phyloP scores from a whole-genome alignment of 257 asterid genomes.

The Fraxinus cuspidata region DNA sequence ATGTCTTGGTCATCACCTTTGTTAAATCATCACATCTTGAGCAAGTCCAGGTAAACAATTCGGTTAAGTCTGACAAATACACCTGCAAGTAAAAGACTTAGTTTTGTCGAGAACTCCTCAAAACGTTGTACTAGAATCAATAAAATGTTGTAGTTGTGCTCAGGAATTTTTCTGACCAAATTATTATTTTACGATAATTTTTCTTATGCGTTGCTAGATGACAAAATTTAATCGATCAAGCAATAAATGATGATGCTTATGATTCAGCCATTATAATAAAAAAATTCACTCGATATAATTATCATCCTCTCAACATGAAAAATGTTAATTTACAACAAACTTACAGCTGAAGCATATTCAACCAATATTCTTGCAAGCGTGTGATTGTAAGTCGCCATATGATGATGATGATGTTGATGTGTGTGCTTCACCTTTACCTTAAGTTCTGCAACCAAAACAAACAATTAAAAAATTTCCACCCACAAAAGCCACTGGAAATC shows the following conservation, averaged over 20 bases:
- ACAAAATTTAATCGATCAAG: conserved; percentile 17
- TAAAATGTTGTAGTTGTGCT: background rate
- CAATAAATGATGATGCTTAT: background rate
- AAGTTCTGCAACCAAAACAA: conserved; percentile 52
- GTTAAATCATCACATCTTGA: conserved; percentile 82
- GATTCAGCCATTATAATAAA: background rate
- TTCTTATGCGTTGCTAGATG: background rate
- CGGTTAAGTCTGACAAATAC: conserved; percentile 79
- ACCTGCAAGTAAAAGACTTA: conserved; percentile 55
- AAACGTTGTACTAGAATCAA: conserved; percentile 10
- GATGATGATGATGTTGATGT: conserved; percentile 34
- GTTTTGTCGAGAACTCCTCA: conserved; percentile 7
- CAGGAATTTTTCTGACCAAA: background rate
- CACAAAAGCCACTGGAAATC: background rate
- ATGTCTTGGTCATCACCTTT: conserved; percentile 45
- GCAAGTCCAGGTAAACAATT: conserved; percentile 95
- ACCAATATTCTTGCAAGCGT: conserved; percentile 80
- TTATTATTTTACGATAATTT: background rate
- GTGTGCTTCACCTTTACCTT: conserved; percentile 50
- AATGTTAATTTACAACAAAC: conserved; percentile 33
- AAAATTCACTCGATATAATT: background rate
- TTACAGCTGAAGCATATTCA: conserved; percentile 96
- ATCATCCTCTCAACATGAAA: conserved; percentile 16
- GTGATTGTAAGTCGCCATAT: conserved; percentile 53
- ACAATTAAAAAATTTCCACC: background rate